These are phyloP conservation scores for Camellia granthamiana DNA, from an alignment of 148 eudicot species.

Conservation along the genomic window DNA sequence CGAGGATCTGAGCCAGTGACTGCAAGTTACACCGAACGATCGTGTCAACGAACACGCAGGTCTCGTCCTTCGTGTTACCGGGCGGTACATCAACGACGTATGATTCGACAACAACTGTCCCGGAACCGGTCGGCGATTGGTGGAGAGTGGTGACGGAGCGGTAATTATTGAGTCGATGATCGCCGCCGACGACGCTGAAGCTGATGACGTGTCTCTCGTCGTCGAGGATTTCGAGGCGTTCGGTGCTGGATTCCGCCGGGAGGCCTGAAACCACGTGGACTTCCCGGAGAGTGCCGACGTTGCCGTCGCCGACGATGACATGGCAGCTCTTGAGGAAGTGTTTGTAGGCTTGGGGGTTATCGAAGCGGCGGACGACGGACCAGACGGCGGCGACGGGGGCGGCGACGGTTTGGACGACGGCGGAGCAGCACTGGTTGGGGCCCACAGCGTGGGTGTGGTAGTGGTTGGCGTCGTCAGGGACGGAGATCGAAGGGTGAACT, in stretches of 20 bases:
- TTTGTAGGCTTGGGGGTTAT: constrained; percentile 75
- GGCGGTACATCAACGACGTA: constrained; percentile 77
- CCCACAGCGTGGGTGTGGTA: constrained; percentile 54
- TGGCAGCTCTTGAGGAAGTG: constrained; percentile 72
- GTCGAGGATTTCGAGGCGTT: constrained; percentile 75
- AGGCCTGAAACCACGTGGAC: constrained; percentile 80
- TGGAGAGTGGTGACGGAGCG: constrained; percentile 77
- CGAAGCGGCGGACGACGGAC: constrained; percentile 66
- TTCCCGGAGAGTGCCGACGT: constrained; percentile 61
- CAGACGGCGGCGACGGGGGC: constrained; percentile 59
- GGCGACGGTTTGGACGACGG: constrained; percentile 42
- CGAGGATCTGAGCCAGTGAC: constrained; percentile 56
- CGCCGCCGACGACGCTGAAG: constrained; percentile 75
- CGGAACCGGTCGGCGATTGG: constrained; percentile 24
- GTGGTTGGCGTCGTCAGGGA: constrained; percentile 32
- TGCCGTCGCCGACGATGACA: constrained; percentile 53
- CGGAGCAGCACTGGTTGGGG: constrained; percentile 56
- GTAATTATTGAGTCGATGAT: constrained; percentile 71
- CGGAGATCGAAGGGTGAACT: constrained; percentile 26
- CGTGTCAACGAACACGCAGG: constrained; percentile 67
- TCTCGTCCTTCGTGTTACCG: constrained; percentile 80
- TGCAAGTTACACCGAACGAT: constrained; percentile 72
- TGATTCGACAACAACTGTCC: constrained; percentile 78
- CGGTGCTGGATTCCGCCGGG: constrained; percentile 77
- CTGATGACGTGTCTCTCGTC: constrained; percentile 61